A percentile compares a stretch with the other conserved stretches of the same genome.
These are phyloP conservation scores for Ascochyta koolunga DNA, from an alignment of 2,329 filamentous ascomycete genomes.

Conservation along the genomic window DNA sequence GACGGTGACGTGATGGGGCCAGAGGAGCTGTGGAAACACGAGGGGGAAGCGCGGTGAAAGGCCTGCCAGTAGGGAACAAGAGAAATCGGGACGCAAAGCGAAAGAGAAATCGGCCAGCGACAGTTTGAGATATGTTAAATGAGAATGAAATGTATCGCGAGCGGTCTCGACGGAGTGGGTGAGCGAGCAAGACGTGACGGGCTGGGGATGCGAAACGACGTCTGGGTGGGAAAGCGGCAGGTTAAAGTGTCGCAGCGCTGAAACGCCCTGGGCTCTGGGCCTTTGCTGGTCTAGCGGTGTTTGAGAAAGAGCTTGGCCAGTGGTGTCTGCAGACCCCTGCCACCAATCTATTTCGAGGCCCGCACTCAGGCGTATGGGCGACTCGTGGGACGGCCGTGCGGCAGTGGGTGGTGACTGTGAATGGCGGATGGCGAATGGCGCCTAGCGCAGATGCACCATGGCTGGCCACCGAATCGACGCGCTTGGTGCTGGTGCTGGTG, in stretches of 20 bases:
- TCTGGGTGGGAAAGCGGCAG: conserved; percentile 46
- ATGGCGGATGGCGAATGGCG: conserved; percentile 8
- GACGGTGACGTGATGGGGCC: conserved; percentile 18
- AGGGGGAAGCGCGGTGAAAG: conserved; percentile 40
- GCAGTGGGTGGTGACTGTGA: conserved; percentile 20
- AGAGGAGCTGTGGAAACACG: conserved; percentile 25
- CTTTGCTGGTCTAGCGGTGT: conserved; percentile 45
- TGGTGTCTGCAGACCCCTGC: conserved; percentile 17
- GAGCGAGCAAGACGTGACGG: conserved; percentile 35
- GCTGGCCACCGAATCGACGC: background rate
- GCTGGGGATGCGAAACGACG: conserved; percentile 47
- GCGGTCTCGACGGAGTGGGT: conserved; percentile 38
- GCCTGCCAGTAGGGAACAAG: conserved; percentile 48
- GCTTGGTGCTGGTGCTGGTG: background rate
- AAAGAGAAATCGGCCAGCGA: conserved; percentile 42
- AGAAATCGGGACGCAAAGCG: conserved; percentile 46
- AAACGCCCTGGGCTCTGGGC: conserved; percentile 34
- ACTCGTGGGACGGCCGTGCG: conserved; percentile 20
- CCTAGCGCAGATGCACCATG: conserved; percentile 2
- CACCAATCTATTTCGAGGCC: conserved; percentile 20
- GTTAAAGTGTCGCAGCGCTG: conserved; percentile 50
- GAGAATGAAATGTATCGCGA: conserved; percentile 47
- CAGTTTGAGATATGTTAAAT: conserved; percentile 46
- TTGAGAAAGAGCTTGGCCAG: conserved; percentile 27
- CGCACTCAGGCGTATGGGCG: conserved; percentile 30